Evolutionary conservation across 352 stramenopile species (phyloP).

Genomic region (Phytophthora meadii): DNA sequence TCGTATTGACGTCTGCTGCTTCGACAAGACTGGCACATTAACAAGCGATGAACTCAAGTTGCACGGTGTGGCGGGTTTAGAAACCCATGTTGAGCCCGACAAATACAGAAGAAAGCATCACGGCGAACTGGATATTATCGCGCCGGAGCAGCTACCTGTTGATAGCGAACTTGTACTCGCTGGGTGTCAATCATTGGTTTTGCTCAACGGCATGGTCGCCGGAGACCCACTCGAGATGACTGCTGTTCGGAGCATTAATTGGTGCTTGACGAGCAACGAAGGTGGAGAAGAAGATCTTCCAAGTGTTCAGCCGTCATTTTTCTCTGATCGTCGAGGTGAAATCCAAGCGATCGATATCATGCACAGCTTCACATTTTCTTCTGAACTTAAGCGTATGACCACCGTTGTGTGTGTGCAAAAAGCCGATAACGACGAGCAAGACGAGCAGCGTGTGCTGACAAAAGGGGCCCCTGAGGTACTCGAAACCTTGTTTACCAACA

Average conservation of each 20-base stretch:
- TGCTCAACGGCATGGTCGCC: slow-evolving; percentile 95
- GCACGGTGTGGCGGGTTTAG: slow-evolving; percentile 91
- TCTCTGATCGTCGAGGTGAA: slow-evolving; percentile 37
- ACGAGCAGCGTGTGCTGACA: slow-evolving; percentile 91
- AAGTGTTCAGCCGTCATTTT: slow-evolving; percentile 39
- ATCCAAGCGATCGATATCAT: slow-evolving; percentile 95
- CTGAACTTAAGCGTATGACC: slow-evolving; percentile 97
- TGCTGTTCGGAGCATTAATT: slow-evolving; percentile 86
- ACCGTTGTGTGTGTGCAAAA: slow-evolving; percentile 91
- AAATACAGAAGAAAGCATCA: slow-evolving; percentile 50
- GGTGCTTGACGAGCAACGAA: slow-evolving; percentile 75
- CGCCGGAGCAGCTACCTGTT: slow-evolving; percentile 91
- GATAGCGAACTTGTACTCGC: slow-evolving; percentile 86
- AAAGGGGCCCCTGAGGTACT: slow-evolving; percentile 98
- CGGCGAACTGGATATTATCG: slow-evolving; percentile 79
- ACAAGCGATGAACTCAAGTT: slow-evolving; percentile 97
- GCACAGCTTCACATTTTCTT: slow-evolving; percentile 96
- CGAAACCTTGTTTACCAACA: slow-evolving; percentile 80
- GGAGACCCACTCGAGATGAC: slow-evolving; percentile 99
- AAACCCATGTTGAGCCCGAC: slow-evolving; percentile 51
- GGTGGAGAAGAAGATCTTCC: slow-evolving; percentile 17
- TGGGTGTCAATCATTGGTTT: slow-evolving; percentile 97
- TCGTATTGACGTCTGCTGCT: slow-evolving; percentile 96
- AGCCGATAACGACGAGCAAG: slow-evolving; percentile 68
- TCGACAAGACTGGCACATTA: slow-evolving; percentile 99